phyloP scores from a whole-genome alignment of 768 basidiomycete species.

The Psilocybe azurescens region DNA sequence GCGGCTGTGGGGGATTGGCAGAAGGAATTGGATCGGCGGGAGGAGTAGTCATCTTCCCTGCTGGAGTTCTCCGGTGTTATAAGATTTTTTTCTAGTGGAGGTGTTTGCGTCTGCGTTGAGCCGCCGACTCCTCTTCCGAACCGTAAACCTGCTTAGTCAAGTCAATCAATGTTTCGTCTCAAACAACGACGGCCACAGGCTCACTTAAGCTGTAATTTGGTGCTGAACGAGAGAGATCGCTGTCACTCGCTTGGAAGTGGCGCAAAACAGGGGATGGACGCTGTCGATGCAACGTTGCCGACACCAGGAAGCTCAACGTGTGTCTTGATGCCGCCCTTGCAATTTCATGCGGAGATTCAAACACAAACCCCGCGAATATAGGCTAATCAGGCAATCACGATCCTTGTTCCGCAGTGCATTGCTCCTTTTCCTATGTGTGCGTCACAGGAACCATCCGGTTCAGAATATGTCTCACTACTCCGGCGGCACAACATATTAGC shows the following conservation, averaged over 20 bases:
- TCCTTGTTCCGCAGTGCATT: too few relatives aligned
- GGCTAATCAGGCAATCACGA: background rate
- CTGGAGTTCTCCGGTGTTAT: slow-evolving; percentile 44
- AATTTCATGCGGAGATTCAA: slow-evolving; percentile 40
- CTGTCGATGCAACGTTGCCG: slow-evolving; percentile 25
- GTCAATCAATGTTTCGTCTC: slow-evolving; percentile 25
- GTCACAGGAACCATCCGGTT: slow-evolving; percentile 42
- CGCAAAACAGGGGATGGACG: slow-evolving; percentile 2
- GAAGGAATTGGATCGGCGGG: slow-evolving; percentile 48
- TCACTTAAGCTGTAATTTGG: background rate
- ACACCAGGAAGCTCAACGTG: slow-evolving; percentile 19
- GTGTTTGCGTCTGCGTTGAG: slow-evolving; percentile 36
- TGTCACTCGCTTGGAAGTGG: slow-evolving; percentile 8
- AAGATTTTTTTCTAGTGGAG: slow-evolving; percentile 36
- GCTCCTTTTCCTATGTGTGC: slow-evolving; percentile 14
- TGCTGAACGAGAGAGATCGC: slow-evolving; percentile 4
- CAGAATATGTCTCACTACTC: slow-evolving; percentile 21
- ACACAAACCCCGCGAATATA: slow-evolving; percentile 26
- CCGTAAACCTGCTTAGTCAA: slow-evolving; percentile 49
- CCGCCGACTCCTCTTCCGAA: slow-evolving; percentile 40
- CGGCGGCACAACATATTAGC: slow-evolving; percentile 38
- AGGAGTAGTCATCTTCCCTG: slow-evolving; percentile 51
- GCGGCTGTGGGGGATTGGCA: slow-evolving; percentile 41
- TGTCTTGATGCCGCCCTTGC: slow-evolving; percentile 34
- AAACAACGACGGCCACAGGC: background rate